These are phyloP conservation scores for Ceratocystiopsis minuta DNA, from an alignment of 2,329 filamentous ascomycete species.

Conservation along the genomic window DNA sequence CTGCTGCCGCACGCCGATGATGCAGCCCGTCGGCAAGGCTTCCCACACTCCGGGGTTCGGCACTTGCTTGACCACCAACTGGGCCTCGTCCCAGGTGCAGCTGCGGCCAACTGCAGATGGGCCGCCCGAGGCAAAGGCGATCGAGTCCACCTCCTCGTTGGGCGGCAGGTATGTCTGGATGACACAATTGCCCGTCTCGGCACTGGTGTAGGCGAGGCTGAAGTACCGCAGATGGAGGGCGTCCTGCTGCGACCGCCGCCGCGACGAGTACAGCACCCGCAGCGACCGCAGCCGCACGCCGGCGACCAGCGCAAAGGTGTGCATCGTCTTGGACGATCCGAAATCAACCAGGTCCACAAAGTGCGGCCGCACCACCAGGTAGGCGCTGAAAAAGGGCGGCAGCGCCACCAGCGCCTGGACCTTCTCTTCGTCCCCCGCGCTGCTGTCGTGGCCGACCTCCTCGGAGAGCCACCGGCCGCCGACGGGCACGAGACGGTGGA, in stretches of 20 bases:
- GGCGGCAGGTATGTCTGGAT: slow-evolving; percentile 44
- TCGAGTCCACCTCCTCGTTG: slow-evolving; percentile 28
- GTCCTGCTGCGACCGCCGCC: slow-evolving; percentile 32
- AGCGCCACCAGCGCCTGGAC: slow-evolving; percentile 41
- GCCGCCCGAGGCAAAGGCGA: slow-evolving; percentile 39
- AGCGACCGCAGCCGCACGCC: slow-evolving; percentile 41
- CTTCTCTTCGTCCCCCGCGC: slow-evolving; percentile 22
- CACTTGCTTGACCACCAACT: slow-evolving; percentile 33
- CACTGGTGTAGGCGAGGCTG: slow-evolving; percentile 44
- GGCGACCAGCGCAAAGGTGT: slow-evolving; percentile 38
- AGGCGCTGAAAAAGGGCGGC: slow-evolving; percentile 32
- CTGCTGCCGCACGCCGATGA: slow-evolving; percentile 42
- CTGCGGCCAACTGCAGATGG: slow-evolving; percentile 21
- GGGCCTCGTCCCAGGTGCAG: slow-evolving; percentile 33
- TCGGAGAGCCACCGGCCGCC: slow-evolving; percentile 31
- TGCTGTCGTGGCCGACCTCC: slow-evolving; percentile 20
- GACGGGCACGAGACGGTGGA: slow-evolving; percentile 27
- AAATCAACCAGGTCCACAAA: slow-evolving; percentile 46
- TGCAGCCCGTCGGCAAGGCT: slow-evolving; percentile 36
- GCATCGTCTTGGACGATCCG: slow-evolving; percentile 33
- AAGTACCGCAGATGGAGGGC: slow-evolving; percentile 40
- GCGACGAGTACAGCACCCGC: slow-evolving; percentile 37
- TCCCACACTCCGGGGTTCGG: slow-evolving; percentile 50
- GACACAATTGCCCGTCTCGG: slow-evolving; percentile 41
- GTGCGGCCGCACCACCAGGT: slow-evolving; percentile 39